phyloP scores from a whole-genome alignment of 164 flowering plant genomes.

The Tetrastigma voinierianum region DNA sequence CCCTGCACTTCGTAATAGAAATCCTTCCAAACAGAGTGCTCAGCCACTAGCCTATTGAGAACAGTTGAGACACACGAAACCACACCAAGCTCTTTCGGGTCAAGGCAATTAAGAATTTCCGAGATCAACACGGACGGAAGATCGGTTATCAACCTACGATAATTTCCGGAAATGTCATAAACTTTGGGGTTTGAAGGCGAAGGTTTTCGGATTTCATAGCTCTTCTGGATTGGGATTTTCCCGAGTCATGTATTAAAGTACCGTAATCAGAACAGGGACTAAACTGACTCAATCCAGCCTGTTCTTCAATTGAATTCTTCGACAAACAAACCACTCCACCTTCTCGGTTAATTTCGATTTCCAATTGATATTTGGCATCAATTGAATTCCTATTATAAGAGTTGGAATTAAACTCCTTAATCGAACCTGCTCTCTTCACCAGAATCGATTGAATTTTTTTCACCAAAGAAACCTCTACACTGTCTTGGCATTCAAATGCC shows the following conservation, averaged over 20 bases:
- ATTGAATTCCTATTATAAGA: background rate
- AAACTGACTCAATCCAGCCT: too few relatives aligned
- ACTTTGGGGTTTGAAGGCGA: too few relatives aligned
- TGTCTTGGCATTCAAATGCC: slow-evolving; percentile 71
- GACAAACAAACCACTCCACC: too few relatives aligned
- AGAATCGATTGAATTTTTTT: slow-evolving; percentile 15
- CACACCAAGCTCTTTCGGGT: slow-evolving; percentile 79
- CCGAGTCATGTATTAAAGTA: too few relatives aligned
- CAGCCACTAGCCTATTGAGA: slow-evolving; percentile 63
- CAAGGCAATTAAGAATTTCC: slow-evolving; percentile 74
- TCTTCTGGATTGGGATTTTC: too few relatives aligned
- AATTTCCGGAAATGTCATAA: slow-evolving; percentile 19
- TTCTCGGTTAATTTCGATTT: too few relatives aligned
- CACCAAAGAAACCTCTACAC: slow-evolving; percentile 18
- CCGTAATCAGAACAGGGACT: too few relatives aligned
- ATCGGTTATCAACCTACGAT: slow-evolving; percentile 51
- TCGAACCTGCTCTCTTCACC: slow-evolving; percentile 17
- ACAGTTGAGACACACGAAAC: slow-evolving; percentile 77
- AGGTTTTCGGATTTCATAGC: too few relatives aligned
- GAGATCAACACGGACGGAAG: slow-evolving; percentile 76
- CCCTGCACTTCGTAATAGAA: slow-evolving; percentile 93
- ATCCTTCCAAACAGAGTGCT: slow-evolving; percentile 83
- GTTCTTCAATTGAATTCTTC: too few relatives aligned
- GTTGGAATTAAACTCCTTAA: background rate
- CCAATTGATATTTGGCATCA: slow-evolving; percentile 1